phyloP scores from a whole-genome alignment of 1,139 yeast species.

The Maudiozyma humilis region DNA sequence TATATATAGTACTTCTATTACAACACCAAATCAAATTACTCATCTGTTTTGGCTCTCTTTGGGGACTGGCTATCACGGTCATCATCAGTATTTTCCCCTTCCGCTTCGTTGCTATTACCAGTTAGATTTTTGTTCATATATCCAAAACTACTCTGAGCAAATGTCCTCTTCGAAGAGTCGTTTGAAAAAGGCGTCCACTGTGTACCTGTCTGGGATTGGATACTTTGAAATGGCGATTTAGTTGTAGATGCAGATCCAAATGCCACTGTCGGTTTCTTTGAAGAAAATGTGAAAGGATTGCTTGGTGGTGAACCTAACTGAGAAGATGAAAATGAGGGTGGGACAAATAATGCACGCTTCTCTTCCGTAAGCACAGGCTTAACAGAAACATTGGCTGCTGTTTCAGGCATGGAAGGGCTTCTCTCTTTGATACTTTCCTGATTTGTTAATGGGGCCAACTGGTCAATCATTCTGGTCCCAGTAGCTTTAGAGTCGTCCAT shows the following conservation, averaged over 20 bases:
- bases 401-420: too few species aligned
- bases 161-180: not conserved
- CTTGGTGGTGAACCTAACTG: not conserved
- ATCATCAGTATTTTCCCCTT: too few species aligned
- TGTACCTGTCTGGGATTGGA: not conserved
- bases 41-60: too few species aligned
- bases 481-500: not conserved
- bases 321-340: too few species aligned
- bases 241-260: not conserved
- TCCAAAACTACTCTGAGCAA: not conserved
- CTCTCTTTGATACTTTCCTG: not conserved
- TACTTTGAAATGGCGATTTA: not conserved
- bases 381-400: too few species aligned
- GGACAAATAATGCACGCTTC: too few species aligned
- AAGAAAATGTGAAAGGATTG: slow-evolving; percentile 1
- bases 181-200: not conserved
- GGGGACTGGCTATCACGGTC: too few species aligned
- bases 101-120: too few species aligned
- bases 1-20: too few species aligned
- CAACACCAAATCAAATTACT: too few species aligned
- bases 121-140: too few species aligned
- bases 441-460: not conserved
- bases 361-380: too few species aligned
- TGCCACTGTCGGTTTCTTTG: not conserved
- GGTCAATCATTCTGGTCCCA: not conserved